Evolutionary conservation across 345 rosid genomes (phyloP).

Genomic region (Zanthoxylum bungeanum): DNA sequence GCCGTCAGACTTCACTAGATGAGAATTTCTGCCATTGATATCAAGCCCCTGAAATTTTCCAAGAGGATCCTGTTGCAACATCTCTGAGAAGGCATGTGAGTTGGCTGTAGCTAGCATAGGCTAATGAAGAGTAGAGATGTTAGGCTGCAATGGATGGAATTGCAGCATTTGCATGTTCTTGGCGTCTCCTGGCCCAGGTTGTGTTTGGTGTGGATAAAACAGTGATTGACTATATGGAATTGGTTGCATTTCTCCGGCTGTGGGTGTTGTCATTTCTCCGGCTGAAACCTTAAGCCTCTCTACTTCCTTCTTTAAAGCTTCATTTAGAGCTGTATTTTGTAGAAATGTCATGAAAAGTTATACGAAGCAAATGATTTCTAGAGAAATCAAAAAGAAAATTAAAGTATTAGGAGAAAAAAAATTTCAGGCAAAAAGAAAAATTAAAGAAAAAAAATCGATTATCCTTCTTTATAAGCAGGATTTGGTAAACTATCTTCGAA

Average conservation of each 20-base stretch:
- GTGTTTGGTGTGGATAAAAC: conserved; percentile 47
- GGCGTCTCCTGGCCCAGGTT: conserved; percentile 32
- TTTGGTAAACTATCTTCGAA: not conserved
- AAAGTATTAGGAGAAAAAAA: not conserved
- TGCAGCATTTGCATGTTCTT: conserved; percentile 51
- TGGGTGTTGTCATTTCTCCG: conserved; percentile 41
- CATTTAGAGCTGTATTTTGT: conserved; percentile 47
- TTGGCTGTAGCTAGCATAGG: conserved; percentile 29
- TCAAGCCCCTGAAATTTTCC: conserved; percentile 79
- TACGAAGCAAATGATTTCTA: not conserved
- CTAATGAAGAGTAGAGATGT: no score
- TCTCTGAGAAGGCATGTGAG: conserved; percentile 47
- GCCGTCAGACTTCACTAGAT: no score
- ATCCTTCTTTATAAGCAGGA: not conserved
- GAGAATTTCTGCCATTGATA: conserved; percentile 58
- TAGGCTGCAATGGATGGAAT: conserved; percentile 55
- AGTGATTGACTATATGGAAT: conserved; percentile 33
- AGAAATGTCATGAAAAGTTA: conserved; percentile 9
- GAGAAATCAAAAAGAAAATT: no score
- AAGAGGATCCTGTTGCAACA: conserved; percentile 65
- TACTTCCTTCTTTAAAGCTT: conserved; percentile 66
- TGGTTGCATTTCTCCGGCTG: conserved; percentile 50
- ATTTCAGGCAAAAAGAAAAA: not conserved
- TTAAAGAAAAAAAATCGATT: not conserved
- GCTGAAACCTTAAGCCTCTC: conserved; percentile 60